These are phyloP conservation scores for Taiozyma sp. DNA, from an alignment of 1,139 yeast genomes.

Conservation along the genomic window DNA sequence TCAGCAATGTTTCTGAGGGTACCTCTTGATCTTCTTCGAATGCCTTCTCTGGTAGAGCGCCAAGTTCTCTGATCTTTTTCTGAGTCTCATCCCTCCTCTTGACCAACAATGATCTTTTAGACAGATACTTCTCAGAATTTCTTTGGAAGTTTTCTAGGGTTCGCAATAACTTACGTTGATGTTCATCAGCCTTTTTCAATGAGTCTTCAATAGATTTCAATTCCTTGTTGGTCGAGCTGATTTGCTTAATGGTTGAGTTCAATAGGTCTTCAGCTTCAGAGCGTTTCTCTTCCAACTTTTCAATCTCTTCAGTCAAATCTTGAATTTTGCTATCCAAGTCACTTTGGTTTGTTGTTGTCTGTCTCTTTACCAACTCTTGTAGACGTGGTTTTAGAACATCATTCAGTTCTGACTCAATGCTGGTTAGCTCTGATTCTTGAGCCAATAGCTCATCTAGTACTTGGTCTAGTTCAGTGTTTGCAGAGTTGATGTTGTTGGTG, in stretches of 20 bases:
- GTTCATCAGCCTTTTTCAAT: conserved; percentile 47
- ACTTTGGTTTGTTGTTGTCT: conserved; percentile 10
- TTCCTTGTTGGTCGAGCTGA: conserved; percentile 24
- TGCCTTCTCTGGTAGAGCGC: conserved; percentile 85
- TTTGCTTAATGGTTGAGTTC: conserved; percentile 21
- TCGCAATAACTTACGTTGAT: conserved; percentile 48
- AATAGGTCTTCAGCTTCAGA: conserved; percentile 31
- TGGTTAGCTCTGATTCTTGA: conserved; percentile 46
- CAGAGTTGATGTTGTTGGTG: conserved; percentile 32
- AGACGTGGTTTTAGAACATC: conserved; percentile 46
- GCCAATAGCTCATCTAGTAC: conserved; percentile 40
- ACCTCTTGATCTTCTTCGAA: conserved; percentile 42
- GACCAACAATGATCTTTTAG: conserved; percentile 55
- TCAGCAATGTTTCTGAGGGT: conserved; percentile 48
- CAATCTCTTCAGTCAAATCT: conserved; percentile 30
- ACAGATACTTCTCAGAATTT: conserved; percentile 57
- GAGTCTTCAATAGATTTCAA: conserved; percentile 32
- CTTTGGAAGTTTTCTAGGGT: conserved; percentile 61
- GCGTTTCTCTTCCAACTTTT: conserved; percentile 25
- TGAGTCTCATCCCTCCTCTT: conserved; percentile 69
- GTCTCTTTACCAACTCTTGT: conserved; percentile 26
- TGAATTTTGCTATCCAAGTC: conserved; percentile 19
- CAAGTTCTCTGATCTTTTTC: conserved; percentile 72
- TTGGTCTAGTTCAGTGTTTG: conserved; percentile 38
- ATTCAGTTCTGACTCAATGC: conserved; percentile 50